These are phyloP conservation scores for Pestalotiopsis sp. DNA, from an alignment of 2,329 filamentous ascomycete species.

Conservation along the genomic window DNA sequence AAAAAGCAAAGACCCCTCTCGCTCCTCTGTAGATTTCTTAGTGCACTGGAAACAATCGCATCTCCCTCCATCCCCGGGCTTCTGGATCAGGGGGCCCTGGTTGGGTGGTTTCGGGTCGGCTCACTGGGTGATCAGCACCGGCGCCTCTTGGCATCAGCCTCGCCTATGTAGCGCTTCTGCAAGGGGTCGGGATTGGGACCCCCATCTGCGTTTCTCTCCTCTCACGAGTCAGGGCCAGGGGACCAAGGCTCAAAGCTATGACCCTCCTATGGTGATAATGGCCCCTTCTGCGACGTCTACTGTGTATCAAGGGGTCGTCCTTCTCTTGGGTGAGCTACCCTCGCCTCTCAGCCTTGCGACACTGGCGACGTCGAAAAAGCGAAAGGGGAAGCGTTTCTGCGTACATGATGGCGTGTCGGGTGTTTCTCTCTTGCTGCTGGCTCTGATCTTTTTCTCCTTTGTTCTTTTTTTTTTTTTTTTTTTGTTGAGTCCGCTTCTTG, in stretches of 20 bases:
- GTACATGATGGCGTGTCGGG: neutral
- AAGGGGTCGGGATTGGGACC: constrained; percentile 13
- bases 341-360: neutral
- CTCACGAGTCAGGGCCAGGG: neutral
- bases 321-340: neutral
- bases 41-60: neutral
- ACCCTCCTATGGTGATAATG: neutral
- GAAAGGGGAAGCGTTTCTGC: neutral
- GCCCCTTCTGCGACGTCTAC: constrained; percentile 2
- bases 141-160: constrained; percentile 24
- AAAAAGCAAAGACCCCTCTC: neutral
- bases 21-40: neutral
- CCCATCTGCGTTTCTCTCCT: neutral
- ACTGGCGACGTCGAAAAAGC: neutral
- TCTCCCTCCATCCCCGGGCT: neutral
- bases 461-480: too few relatives aligned
- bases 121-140: constrained; percentile 14
- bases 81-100: neutral
- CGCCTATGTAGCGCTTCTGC: constrained; percentile 17
- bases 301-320: constrained; percentile 9
- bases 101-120: neutral
- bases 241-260: neutral
- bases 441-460: neutral
- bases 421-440: neutral
- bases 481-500: neutral